phyloP scores from a whole-genome alignment of 208 protist genomes.

The Leishmania braziliensis region DNA sequence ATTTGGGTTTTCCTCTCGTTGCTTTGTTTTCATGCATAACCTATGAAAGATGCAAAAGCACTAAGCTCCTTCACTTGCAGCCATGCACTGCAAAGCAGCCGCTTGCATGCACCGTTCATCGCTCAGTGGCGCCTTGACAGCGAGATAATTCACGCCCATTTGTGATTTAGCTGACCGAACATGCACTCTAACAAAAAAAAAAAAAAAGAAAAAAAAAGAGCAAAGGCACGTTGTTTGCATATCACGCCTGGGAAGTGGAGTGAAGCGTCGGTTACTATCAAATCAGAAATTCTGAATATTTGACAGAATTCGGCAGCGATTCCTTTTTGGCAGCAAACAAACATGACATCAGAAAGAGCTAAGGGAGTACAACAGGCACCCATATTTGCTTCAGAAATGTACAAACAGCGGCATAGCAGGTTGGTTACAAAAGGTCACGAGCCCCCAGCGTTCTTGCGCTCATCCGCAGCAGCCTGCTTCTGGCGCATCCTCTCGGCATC shows the following conservation, averaged over 20 bases:
- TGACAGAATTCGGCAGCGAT: background rate
- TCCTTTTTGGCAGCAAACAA: background rate
- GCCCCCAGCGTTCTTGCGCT: conserved; percentile 37
- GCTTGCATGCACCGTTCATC: background rate
- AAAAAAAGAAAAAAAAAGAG: background rate
- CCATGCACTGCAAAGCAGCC: background rate
- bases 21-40: background rate
- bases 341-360: background rate
- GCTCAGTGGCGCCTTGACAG: background rate
- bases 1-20: background rate
- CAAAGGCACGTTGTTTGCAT: background rate
- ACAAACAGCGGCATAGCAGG: background rate
- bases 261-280: background rate
- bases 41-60: background rate
- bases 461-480: conserved; percentile 76
- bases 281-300: background rate
- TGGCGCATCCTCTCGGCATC: conserved; percentile 88
- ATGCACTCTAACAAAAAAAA: background rate
- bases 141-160: background rate
- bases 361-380: background rate
- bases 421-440: background rate
- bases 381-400: background rate
- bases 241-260: background rate
- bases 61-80: background rate
- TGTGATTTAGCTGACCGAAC: background rate